Percentiles rank a stretch among this genome's conserved stretches.
These are phyloP conservation scores for Penicillium italicum DNA, from an alignment of 2,329 filamentous ascomycete genomes.

Conservation along the genomic window DNA sequence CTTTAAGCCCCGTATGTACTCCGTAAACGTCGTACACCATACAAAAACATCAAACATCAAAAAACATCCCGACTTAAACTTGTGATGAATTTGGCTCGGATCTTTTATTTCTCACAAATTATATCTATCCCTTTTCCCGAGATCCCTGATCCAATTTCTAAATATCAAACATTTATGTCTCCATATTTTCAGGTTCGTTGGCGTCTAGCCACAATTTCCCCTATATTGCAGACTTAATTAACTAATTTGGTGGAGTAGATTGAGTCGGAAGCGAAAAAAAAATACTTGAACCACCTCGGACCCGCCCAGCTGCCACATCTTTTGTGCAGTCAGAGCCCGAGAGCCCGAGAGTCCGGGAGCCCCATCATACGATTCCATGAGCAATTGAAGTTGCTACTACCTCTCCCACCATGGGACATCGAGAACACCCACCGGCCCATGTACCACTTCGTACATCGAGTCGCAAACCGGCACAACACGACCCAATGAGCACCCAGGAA, in stretches of 20 bases:
- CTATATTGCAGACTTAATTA: not conserved
- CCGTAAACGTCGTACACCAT: too few species aligned
- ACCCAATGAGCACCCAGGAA: conserved; percentile 19
- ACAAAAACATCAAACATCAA: too few species aligned
- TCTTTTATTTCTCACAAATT: not conserved
- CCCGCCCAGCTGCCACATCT: not conserved
- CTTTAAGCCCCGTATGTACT: conserved; percentile 13
- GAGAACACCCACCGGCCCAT: conserved; percentile 16
- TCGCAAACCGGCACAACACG: conserved; percentile 9
- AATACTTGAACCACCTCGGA: conserved; percentile 1
- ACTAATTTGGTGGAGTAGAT: conserved; percentile 14
- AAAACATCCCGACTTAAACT: not conserved
- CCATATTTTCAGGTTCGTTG: not conserved
- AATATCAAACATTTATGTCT: not conserved
- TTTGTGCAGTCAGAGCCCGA: not conserved
- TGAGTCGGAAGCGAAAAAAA: not conserved
- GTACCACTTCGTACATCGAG: conserved; percentile 25
- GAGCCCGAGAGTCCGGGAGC: not conserved
- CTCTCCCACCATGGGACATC: conserved; percentile 13
- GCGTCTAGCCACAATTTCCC: not conserved
- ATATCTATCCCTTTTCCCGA: not conserved
- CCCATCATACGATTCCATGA: conserved; percentile 6
- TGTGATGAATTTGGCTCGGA: not conserved
- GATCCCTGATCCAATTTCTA: not conserved
- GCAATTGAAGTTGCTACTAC: not conserved